phyloP scores from a whole-genome alignment of 306 rosid genomes.

The Cicer bijugum region DNA sequence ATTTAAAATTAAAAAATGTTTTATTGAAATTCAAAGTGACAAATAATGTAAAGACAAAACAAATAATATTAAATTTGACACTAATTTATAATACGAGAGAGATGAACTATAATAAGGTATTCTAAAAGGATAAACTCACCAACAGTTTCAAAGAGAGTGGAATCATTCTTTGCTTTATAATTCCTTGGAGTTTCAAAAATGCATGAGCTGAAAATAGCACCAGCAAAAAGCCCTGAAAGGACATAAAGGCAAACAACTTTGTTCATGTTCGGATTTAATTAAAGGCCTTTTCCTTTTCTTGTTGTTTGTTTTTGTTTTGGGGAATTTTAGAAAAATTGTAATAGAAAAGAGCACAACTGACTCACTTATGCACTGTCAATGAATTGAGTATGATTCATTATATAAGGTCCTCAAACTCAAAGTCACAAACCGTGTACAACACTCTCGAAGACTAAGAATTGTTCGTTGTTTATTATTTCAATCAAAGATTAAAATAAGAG shows the following conservation, averaged over 20 bases:
- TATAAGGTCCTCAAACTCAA: neutral
- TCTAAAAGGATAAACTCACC: conserved; percentile 23
- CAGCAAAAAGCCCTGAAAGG: conserved; percentile 42
- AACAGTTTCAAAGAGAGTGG: conserved; percentile 22
- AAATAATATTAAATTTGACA: too few species aligned
- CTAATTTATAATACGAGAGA: too few species aligned
- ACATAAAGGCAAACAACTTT: conserved; percentile 37
- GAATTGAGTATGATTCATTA: conserved; percentile 3
- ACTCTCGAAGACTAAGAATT: conserved; percentile 7
- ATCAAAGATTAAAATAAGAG: neutral
- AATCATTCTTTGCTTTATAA: conserved; percentile 15
- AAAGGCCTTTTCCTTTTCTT: neutral
- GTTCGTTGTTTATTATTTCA: conserved; percentile 14
- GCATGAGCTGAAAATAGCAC: conserved; percentile 41
- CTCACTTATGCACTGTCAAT: conserved; percentile 14
- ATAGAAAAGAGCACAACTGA: neutral
- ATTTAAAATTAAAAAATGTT: too few species aligned
- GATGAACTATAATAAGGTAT: neutral
- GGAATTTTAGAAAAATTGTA: neutral
- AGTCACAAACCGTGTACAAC: conserved; percentile 28
- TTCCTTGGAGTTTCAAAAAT: conserved; percentile 27
- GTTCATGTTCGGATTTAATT: conserved; percentile 21
- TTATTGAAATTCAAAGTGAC: too few species aligned
- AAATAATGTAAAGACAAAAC: too few species aligned
- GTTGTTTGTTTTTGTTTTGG: neutral